Base-by-base conservation (phyloP, 306 rosid genomes). In the Rosa rugosa region DNA sequence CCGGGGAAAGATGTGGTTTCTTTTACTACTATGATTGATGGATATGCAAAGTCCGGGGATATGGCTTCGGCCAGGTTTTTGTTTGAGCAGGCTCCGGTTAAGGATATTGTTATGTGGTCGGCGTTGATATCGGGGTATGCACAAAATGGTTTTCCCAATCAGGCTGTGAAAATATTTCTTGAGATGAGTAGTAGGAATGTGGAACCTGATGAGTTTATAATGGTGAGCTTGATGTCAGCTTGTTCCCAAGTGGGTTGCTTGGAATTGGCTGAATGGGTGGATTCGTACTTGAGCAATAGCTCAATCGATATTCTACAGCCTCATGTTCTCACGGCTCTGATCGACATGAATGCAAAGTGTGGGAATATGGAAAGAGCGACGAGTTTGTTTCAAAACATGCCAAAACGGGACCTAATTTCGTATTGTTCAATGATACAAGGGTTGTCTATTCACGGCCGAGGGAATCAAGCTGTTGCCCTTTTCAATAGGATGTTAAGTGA, bases 321-420 rank as follows among this genome's bases (percentile, higher is more conserved):
- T 54, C 97, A 88, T 78, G 88, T 93, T 66, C 74, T 66, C 44
- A 84, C 93, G 18, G 92, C 98, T 69, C 93, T 91, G 67, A 75
- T 88, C 46, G 97, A 93, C 81, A 89, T 93, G 98, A 91, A 89
- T 89, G 97, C 93, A 0, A 93, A 93, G 82, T 88, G 93, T 27
- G 97, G 98, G 45, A 93, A 93, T 86, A 83, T 93, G 83, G 92
- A 88, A 44, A 82, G 91, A 84, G 93, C 94, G 2, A 69, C 73
- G 45, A 60, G 72, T 53, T 80, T 89, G 84, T 91, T 93, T 67
- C 82, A 80, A 38, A 84, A 76, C 62, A 88, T 79, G 87, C 86
- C 87, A 56, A 78, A 77, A 18, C 85, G 74, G 11, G 94, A 89
- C 80, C 3, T 91, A 8, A 80, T 91, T 45, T 81, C 87, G 6